phyloP scores from a whole-genome alignment of 2,329 filamentous ascomycete species.

The Pseudocercospora macadamiae region DNA sequence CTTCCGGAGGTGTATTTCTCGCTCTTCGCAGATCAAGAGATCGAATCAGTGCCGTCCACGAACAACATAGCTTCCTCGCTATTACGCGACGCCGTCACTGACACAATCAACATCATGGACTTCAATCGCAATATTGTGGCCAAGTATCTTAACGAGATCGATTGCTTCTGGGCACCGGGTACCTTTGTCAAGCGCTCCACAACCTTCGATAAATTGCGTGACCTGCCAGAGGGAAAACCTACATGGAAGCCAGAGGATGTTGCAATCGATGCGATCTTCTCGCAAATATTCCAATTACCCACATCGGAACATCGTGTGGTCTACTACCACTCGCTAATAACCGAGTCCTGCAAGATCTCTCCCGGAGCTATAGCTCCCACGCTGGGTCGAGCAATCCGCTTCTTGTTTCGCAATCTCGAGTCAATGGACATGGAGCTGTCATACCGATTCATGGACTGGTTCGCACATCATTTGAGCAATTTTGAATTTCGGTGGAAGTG shows the following conservation, averaged over 20 bases:
- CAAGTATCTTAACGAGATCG: constrained; percentile 87
- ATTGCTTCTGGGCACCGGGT: constrained; percentile 87
- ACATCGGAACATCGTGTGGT: constrained; percentile 89
- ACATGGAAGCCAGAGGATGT: constrained; percentile 99
- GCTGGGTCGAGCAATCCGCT: constrained; percentile 88
- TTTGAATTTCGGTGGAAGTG: constrained; percentile 99
- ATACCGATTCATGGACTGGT: constrained; percentile 95
- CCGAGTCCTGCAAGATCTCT: constrained; percentile 92
- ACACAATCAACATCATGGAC: constrained; percentile 92
- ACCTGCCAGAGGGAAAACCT: constrained; percentile 65
- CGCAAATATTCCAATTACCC: constrained; percentile 87
- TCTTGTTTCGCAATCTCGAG: constrained; percentile 80
- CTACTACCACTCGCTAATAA: constrained; percentile 94
- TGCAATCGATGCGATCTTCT: constrained; percentile 95
- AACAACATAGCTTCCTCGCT: constrained; percentile 78
- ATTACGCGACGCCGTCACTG: constrained; percentile 80
- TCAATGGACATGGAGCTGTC: constrained; percentile 83
- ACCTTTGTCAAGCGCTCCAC: constrained; percentile 95
- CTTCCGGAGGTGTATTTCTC: constrained; percentile 96
- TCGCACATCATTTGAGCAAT: constrained; percentile 95
- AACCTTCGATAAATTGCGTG: constrained; percentile 83
- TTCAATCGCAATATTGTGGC: constrained; percentile 89
- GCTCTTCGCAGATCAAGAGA: constrained; percentile 83
- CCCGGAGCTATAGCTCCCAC: constrained; percentile 95
- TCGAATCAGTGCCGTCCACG: constrained; percentile 78